These are phyloP conservation scores for Pseudogymnoascus sp. DNA, from an alignment of 2,329 filamentous ascomycete genomes.

Conservation along the genomic window DNA sequence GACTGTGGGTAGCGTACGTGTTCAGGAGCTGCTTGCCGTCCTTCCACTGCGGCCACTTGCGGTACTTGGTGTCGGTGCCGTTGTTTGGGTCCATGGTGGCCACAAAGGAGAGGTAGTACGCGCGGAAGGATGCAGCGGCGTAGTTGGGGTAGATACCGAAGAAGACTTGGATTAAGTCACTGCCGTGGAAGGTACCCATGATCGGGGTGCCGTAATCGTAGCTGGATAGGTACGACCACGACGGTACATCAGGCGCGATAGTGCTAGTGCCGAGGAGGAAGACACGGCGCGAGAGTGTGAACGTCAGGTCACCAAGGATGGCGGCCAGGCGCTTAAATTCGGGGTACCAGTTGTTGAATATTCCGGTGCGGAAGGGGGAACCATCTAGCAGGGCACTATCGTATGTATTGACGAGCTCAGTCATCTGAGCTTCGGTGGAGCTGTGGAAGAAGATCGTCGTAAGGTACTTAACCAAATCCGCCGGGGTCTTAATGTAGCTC, in stretches of 20 bases:
- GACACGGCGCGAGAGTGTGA: constrained; percentile 61
- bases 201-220: constrained; percentile 65
- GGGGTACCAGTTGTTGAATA: constrained; percentile 65
- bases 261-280: constrained; percentile 45
- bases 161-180: constrained; percentile 62
- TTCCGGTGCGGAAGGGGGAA: constrained; percentile 62
- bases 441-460: constrained; percentile 49
- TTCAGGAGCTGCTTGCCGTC: constrained; percentile 42
- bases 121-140: constrained; percentile 50
- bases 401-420: constrained; percentile 54
- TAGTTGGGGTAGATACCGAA: constrained; percentile 56
- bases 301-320: constrained; percentile 66
- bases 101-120: constrained; percentile 67
- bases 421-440: constrained; percentile 43
- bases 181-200: constrained; percentile 68
- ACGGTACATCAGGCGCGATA: constrained; percentile 49
- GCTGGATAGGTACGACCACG: constrained; percentile 68
- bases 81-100: constrained; percentile 63
- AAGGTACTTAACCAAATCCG: constrained; percentile 55
- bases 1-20: constrained; percentile 33
- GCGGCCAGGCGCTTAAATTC: constrained; percentile 71
- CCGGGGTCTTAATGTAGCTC: constrained; percentile 46
- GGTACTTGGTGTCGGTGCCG: constrained; percentile 32
- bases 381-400: constrained; percentile 44
- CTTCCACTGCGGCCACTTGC: constrained; percentile 48